These are phyloP conservation scores for Suillus spraguei DNA, from an alignment of 768 basidiomycete genomes.

Conservation along the genomic window DNA sequence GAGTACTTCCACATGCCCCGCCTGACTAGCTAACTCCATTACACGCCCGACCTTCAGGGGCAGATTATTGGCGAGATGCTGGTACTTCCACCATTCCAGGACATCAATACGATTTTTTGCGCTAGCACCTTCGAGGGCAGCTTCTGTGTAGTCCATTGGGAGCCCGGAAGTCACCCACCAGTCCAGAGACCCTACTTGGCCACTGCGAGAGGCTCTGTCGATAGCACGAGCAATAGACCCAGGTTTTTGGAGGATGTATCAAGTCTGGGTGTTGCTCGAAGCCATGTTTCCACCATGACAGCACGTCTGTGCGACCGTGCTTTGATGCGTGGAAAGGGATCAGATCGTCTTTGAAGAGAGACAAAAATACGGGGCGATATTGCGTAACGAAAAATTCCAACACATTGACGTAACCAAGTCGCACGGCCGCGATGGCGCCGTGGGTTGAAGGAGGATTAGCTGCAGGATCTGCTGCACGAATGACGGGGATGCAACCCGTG, in stretches of 20 bases:
- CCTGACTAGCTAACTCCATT: constrained; percentile 83
- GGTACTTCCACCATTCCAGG: constrained; percentile 82
- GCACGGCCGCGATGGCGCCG: constrained; percentile 65
- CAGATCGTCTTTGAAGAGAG: constrained; percentile 63
- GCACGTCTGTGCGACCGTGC: constrained; percentile 69
- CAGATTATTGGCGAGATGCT: constrained; percentile 48
- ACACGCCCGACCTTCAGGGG: constrained; percentile 81
- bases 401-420: constrained; percentile 77
- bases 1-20: constrained; percentile 72
- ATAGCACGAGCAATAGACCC: constrained; percentile 68
- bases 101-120: constrained; percentile 76
- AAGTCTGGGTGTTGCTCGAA: constrained; percentile 62
- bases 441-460: constrained; percentile 65
- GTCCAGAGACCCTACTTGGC: constrained; percentile 72
- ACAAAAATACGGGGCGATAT: constrained; percentile 64
- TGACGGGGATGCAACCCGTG: constrained; percentile 56
- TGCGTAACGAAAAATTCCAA: constrained; percentile 72
- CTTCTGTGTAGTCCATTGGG: constrained; percentile 75
- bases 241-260: constrained; percentile 54
- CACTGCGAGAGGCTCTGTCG: constrained; percentile 77
- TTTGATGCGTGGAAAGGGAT: constrained; percentile 80
- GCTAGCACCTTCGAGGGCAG: constrained; percentile 78
- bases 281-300: constrained; percentile 82
- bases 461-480: constrained; percentile 61
- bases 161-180: constrained; percentile 80